Percentiles rank a stretch among this genome's conserved stretches.
Conservation (phyloP, 2,329 filamentous ascomycete genomes). For the Bipolaris zeicola region DNA sequence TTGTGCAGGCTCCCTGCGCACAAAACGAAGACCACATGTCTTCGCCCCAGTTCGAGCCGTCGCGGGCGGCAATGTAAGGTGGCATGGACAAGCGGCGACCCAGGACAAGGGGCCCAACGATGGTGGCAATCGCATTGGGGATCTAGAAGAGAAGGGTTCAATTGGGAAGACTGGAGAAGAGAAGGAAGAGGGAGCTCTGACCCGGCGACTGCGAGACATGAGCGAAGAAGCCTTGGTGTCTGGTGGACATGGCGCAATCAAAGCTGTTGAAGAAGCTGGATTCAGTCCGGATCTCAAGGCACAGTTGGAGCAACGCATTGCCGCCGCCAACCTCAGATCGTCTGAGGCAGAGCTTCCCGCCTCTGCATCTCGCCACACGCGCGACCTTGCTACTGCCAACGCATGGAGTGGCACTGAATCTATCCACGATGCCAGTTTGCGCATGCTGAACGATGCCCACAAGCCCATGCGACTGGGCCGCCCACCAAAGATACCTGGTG, state of each 20-base stretch:
- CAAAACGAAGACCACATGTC: constrained; percentile 23
- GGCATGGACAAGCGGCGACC: constrained; percentile 30
- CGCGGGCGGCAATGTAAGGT: constrained; percentile 18
- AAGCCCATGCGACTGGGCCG: constrained; percentile 54
- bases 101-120: constrained; percentile 21
- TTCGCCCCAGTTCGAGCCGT: constrained; percentile 15
- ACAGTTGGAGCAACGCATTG: constrained; percentile 64
- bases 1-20: constrained; percentile 51
- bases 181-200: constrained; percentile 60
- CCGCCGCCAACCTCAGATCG: constrained; percentile 61
- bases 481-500: constrained; percentile 25
- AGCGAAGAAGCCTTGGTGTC: constrained; percentile 63
- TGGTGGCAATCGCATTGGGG: constrained; percentile 24
- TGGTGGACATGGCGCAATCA: constrained; percentile 60
- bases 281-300: constrained; percentile 66
- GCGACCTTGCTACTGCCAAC: constrained; percentile 68
- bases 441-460: constrained; percentile 73
- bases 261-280: constrained; percentile 64
- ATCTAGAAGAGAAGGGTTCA: not conserved
- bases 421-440: constrained; percentile 74
- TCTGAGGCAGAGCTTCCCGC: constrained; percentile 60
- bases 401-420: constrained; percentile 82
- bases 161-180: constrained; percentile 11
- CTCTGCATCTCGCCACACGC: constrained; percentile 70
- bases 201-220: constrained; percentile 63